Percentiles rank a stretch among this genome's conserved stretches.
These are phyloP conservation scores for Cladosporium sp. DNA, from an alignment of 2,329 filamentous ascomycete species.

Conservation along the genomic window DNA sequence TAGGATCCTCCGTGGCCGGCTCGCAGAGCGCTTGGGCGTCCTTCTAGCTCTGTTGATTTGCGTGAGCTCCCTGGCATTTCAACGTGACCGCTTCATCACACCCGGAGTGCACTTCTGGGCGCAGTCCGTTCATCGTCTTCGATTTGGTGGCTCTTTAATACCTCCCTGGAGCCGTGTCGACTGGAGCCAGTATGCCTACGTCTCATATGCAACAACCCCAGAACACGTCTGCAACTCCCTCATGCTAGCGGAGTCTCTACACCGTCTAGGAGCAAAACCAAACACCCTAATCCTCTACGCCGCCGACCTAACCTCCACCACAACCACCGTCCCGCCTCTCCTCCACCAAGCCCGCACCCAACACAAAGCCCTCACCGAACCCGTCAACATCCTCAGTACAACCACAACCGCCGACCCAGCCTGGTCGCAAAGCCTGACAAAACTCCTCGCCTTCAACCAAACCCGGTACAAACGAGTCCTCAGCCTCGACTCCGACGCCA, in stretches of 20 bases:
- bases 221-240: conserved; percentile 42
- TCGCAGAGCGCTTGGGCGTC: conserved; percentile 4
- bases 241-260: conserved; percentile 42
- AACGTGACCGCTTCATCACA: conserved; percentile 1
- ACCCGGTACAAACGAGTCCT: conserved; percentile 57
- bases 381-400: conserved; percentile 30
- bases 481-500: conserved; percentile 59
- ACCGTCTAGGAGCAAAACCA: conserved; percentile 39
- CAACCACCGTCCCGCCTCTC: conserved; percentile 12
- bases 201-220: conserved; percentile 40
- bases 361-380: neutral
- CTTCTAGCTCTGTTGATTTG: neutral
- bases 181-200: conserved; percentile 40
- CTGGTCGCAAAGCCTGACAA: conserved; percentile 62
- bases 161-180: conserved; percentile 17
- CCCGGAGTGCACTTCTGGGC: neutral
- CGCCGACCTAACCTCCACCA: conserved; percentile 15
- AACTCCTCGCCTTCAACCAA: conserved; percentile 65
- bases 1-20: conserved; percentile 8
- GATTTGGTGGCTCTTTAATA: neutral
- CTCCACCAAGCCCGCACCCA: conserved; percentile 33
- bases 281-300: conserved; percentile 44
- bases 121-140: neutral
- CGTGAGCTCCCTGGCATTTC: neutral
- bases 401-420: conserved; percentile 31